Percentiles rank a stretch among this genome's conserved stretches.
These are phyloP conservation scores for Trichosporon ovoides DNA, from an alignment of 1,284 basidiomycete species.

Conservation along the genomic window DNA sequence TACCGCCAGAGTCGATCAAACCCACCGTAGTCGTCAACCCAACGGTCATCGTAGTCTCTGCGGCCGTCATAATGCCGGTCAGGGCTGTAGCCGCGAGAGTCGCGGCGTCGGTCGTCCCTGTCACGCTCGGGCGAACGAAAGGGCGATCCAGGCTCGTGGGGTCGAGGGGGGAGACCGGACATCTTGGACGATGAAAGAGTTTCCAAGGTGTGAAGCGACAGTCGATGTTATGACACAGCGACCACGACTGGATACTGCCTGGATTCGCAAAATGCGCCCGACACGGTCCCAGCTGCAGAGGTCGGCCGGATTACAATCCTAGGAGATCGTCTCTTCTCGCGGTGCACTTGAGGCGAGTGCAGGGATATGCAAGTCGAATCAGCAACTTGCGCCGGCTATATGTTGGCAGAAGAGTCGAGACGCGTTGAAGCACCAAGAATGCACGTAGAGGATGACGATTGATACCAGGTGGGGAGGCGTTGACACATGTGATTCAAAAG, in stretches of 20 bases:
- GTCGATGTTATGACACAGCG: not conserved
- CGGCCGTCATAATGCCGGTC: slow-evolving; percentile 11
- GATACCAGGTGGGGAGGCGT: not conserved
- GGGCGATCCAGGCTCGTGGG: slow-evolving; percentile 2
- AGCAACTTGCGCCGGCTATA: not conserved
- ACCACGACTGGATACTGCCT: no score
- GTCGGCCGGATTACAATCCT: no score
- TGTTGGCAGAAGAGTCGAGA: not conserved
- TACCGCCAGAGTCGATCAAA: not conserved
- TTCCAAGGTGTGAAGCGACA: not conserved
- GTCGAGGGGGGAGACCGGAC: slow-evolving; percentile 9
- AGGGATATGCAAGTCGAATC: not conserved
- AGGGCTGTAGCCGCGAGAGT: not conserved
- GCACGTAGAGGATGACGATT: not conserved
- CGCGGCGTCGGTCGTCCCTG: not conserved
- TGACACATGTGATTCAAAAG: not conserved
- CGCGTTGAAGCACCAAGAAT: not conserved
- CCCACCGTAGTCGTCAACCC: slow-evolving; percentile 41
- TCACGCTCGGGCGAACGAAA: slow-evolving; percentile 13
- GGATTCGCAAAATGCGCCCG: no score
- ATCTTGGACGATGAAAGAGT: not conserved
- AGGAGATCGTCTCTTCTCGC: no score
- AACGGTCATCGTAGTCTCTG: slow-evolving; percentile 23
- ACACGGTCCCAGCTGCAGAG: no score
- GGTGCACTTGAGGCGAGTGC: no score